Conservation (phyloP, 148 eudicot genomes). For the Pouteria glomerata region DNA sequence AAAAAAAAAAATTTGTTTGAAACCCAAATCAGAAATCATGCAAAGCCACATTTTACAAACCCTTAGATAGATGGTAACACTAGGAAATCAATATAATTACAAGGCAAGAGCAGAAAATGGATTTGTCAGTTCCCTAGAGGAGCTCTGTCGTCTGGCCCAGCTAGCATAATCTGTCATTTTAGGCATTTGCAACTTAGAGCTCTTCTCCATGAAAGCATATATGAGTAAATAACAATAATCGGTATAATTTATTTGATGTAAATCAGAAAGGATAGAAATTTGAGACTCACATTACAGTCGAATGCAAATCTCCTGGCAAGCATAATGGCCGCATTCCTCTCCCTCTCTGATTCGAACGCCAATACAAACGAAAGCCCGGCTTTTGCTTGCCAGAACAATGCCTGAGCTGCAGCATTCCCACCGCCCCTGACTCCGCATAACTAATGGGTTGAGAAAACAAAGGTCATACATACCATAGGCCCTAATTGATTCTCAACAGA, state of each 20-base stretch:
- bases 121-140: constrained; percentile 28
- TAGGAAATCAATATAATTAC: constrained; percentile 21
- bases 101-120: background rate
- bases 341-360: constrained; percentile 89
- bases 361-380: constrained; percentile 63
- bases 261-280: background rate
- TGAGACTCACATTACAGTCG: constrained; percentile 87
- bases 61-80: constrained; percentile 14
- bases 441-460: constrained; percentile 29
- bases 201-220: background rate
- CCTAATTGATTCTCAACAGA: background rate
- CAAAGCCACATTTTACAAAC: constrained; percentile 20
- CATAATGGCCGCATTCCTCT: constrained; percentile 95
- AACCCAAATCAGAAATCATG: constrained; percentile 11
- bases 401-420: constrained; percentile 97
- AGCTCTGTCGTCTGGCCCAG: constrained; percentile 78
- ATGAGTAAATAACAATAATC: background rate
- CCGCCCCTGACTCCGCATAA: constrained; percentile 97
- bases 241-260: background rate
- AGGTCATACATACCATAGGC: background rate
- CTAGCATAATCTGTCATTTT: constrained; percentile 62
- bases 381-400: constrained; percentile 82
- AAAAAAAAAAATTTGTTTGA: background rate
- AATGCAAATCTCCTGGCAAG: constrained; percentile 91
- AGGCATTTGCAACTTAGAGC: constrained; percentile 1